Evolutionary conservation across 768 basidiomycete species (phyloP).

Genomic region (Termitomyces sp.): DNA sequence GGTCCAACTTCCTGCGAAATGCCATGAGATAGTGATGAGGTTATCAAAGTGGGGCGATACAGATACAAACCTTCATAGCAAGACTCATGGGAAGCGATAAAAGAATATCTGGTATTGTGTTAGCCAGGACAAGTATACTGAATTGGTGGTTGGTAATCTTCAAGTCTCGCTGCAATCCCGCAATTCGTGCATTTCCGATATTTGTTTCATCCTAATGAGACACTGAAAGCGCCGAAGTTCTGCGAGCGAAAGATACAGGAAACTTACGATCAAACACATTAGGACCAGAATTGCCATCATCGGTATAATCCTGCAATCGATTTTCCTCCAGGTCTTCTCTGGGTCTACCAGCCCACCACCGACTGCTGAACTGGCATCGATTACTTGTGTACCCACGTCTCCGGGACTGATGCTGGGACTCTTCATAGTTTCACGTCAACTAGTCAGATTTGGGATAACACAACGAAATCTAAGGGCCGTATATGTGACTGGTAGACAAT

Average conservation of each 20-base stretch:
- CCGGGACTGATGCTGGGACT: too few relatives aligned
- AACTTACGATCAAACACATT: conserved; percentile 32
- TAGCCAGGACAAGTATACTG: conserved; percentile 45
- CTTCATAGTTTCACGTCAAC: too few relatives aligned
- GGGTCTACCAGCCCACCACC: neutral
- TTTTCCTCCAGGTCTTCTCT: conserved; percentile 26
- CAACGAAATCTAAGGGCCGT: too few relatives aligned
- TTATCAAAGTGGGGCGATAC: neutral
- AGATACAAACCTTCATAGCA: conserved; percentile 41
- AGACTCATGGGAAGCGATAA: conserved; percentile 62
- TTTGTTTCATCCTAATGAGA: conserved; percentile 46
- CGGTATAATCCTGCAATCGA: conserved; percentile 33
- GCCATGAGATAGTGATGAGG: neutral
- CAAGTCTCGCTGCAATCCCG: conserved; percentile 55
- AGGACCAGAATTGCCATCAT: conserved; percentile 32
- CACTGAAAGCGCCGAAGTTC: conserved; percentile 26
- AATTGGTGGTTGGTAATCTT: conserved; percentile 49
- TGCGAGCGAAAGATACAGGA: conserved; percentile 30
- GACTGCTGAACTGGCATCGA: too few relatives aligned
- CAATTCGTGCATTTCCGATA: conserved; percentile 55
- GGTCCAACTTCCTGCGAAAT: conserved; percentile 12
- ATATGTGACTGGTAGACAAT: too few relatives aligned
- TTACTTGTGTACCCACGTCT: too few relatives aligned
- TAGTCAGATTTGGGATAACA: too few relatives aligned
- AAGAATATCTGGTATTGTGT: conserved; percentile 50